phyloP scores from a whole-genome alignment of 495 filamentous ascomycete genomes.

The Aspergillus ostianus region DNA sequence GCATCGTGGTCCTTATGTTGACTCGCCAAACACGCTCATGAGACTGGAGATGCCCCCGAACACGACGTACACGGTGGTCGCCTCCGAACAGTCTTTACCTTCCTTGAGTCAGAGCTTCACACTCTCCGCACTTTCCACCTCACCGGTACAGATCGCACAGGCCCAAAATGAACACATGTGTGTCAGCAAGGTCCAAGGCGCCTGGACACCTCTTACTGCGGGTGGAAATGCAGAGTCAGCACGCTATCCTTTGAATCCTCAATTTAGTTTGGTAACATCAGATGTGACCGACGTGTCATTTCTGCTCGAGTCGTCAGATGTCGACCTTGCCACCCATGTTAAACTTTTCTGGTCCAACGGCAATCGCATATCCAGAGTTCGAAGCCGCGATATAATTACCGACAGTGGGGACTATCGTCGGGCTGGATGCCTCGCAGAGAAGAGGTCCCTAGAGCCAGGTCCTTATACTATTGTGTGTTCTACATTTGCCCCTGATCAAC shows the following conservation, averaged over 20 bases:
- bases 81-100: slow-evolving; percentile 74
- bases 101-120: slow-evolving; percentile 73
- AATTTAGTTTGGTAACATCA: slow-evolving; percentile 66
- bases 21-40: slow-evolving; percentile 88
- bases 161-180: slow-evolving; percentile 59
- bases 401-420: slow-evolving; percentile 83
- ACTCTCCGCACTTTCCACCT: slow-evolving; percentile 71
- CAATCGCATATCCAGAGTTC: slow-evolving; percentile 63
- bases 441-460: slow-evolving; percentile 57
- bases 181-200: slow-evolving; percentile 49
- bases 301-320: slow-evolving; percentile 70
- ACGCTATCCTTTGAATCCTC: slow-evolving; percentile 78
- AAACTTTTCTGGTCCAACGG: slow-evolving; percentile 78
- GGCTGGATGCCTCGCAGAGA: slow-evolving; percentile 68
- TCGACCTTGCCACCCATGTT: slow-evolving; percentile 71
- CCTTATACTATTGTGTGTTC: slow-evolving; percentile 84
- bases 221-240: slow-evolving; percentile 79
- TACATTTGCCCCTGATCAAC: slow-evolving; percentile 78
- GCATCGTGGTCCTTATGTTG: slow-evolving; percentile 78
- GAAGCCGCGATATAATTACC: slow-evolving; percentile 71
- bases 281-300: slow-evolving; percentile 60
- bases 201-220: slow-evolving; percentile 76
- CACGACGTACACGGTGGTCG: slow-evolving; percentile 70
- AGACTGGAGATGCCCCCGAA: slow-evolving; percentile 61
- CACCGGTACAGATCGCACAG: slow-evolving; percentile 54